Evolutionary conservation across 352 stramenopile genomes (phyloP), one percentile per base, ranked within the genome.

Genomic region (Pythium phragmitis): DNA sequence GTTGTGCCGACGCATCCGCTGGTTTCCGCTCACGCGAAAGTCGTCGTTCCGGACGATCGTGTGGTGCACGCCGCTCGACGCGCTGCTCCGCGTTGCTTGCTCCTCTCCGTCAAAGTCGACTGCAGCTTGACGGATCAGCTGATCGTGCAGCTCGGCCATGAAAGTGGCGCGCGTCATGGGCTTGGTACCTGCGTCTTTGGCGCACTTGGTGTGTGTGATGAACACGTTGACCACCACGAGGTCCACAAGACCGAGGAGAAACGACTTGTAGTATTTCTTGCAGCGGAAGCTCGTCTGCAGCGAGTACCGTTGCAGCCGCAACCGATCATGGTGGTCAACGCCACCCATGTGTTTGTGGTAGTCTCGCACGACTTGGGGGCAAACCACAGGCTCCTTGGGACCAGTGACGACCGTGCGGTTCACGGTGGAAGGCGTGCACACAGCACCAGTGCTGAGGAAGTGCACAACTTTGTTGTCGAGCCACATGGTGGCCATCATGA

Each of bases 391-490:
- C 1, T 50, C 53, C 19, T 56, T 64, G 6, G 45, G n/a, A 0
- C 65, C 61, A 2, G 21, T 21, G 21, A 21, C 21, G 21, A 21
- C 21, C 21, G 70, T 77, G 0, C 63, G 49, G 2, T 70, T 33
- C 7, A 70, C 58, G 0, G 8, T 48, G 4, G 63, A 49, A 30
- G 67, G 53, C 4, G 55, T 16, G 52, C 68, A 67, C 0, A 39
- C 16, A 3, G 43, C 47, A n/a, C 67, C 67, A 9, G 67, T 71
- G 13, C 54, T 60, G 5, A 77, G 57, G n/a, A 73, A 72, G 43
- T 70, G 60, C 7, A 81, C 67, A 2, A 70, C 67, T 45, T 81
- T 78, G 13, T 57, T 56, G 53, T 76, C 70, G 54, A 65, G 64
- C 72, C 68, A 74, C 9, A 56, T 62, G 17, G 55, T 53, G 0